Base-by-base conservation (phyloP, 2,329 filamentous ascomycete genomes). In the Tolypocladium endophyticum region DNA sequence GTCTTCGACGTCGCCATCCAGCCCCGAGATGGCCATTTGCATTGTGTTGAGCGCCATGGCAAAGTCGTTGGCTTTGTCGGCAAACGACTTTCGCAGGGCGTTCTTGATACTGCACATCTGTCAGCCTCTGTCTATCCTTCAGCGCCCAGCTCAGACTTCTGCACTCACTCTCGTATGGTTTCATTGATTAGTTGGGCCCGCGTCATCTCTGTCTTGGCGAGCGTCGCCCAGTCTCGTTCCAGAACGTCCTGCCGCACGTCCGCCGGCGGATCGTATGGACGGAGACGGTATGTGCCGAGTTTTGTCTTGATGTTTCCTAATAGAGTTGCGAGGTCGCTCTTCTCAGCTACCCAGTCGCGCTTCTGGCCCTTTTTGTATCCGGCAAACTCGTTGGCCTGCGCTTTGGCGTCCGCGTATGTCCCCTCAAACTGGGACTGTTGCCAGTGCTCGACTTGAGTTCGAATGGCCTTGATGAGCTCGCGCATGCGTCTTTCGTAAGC, bases 261-360 rank as follows among this genome's bases (percentile, higher is more conserved):
- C 58, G 83, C 80, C 3, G 94, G 94, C 41, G 94, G 94, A 55
- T 96, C 89, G 69, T 99, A 99, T 8, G 93, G 88, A 62, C 90
- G 85, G 59, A 99, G 77, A 56, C 92, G 87, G 73, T 99, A 99
- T 47, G 94, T 99, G 67, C 90, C 92, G 67, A 99, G 81, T 74
- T 99, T 99, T 0, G 94, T 99, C 80, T 97, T 97, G 81, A 99
- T 97, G 74, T 99, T 99, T 41, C 94, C 94, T 59, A 99, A 78
- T 62, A 99, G 77, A 5, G 93, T 94, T 41, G 92, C 91, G 60
- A 99, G 80, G 70, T 99, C 94, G 61, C 91, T 96, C 81, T 97
- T 97, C 77, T 99, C 94, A 1, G 91, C 94, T 35, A 99, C 94
- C 94, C 94, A 99, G 61, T 90, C 86, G 62, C 94, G 85, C 79